Percentiles rank a stretch among this genome's conserved stretches.
Conservation (phyloP, 306 rosid species). For the Pyrus communis region DNA sequence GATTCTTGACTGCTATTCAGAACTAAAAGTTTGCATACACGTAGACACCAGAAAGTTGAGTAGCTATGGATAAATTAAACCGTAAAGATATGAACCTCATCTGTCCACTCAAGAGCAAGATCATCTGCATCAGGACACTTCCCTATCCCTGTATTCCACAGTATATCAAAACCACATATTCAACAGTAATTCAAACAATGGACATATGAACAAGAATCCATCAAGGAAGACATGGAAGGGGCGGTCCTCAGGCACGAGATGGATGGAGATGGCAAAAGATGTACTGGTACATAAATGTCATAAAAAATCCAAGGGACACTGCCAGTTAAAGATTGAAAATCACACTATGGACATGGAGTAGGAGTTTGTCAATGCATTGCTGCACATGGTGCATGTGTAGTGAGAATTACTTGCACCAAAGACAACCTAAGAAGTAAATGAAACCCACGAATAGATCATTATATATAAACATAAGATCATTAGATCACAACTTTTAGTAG, state of each 20-base stretch:
- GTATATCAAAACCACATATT: background rate
- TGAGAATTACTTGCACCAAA: background rate
- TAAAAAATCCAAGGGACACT: slow-evolving; percentile 84
- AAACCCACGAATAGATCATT: background rate
- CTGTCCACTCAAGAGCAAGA: slow-evolving; percentile 32
- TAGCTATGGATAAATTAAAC: slow-evolving; percentile 1
- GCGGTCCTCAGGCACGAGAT: slow-evolving; percentile 27
- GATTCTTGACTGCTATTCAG: slow-evolving; percentile 44
- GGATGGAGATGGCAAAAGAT: slow-evolving; percentile 50
- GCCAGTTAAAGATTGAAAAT: slow-evolving; percentile 29
- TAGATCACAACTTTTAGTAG: background rate
- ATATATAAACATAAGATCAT: background rate
- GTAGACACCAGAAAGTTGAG: background rate
- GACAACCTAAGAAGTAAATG: background rate
- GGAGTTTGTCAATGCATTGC: background rate
- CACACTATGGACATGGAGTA: background rate
- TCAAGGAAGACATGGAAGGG: background rate
- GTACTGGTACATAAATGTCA: slow-evolving; percentile 56
- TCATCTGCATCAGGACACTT: slow-evolving; percentile 19
- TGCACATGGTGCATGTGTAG: background rate
- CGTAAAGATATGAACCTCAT: slow-evolving; percentile 41
- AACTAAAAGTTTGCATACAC: slow-evolving; percentile 13
- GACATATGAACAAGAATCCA: background rate
- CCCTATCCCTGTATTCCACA: slow-evolving; percentile 55
- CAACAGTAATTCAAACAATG: background rate